These are phyloP conservation scores for Penicillium antarcticum DNA, from an alignment of 495 filamentous ascomycete genomes.

Conservation along the genomic window DNA sequence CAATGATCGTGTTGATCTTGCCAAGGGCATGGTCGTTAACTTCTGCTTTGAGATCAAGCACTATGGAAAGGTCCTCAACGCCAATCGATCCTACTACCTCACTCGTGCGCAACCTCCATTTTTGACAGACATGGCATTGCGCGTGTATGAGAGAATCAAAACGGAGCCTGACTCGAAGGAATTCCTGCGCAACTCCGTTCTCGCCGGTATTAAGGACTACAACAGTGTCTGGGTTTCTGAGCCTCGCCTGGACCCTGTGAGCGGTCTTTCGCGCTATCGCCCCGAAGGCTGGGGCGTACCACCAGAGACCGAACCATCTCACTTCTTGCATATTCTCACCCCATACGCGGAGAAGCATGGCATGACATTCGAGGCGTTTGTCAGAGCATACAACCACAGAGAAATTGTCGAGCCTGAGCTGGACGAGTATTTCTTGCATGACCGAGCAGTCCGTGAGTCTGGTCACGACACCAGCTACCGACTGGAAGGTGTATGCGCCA, in stretches of 20 bases:
- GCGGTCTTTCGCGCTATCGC: conserved; percentile 86
- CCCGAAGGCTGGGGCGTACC: conserved; percentile 87
- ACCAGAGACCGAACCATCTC: conserved; percentile 86
- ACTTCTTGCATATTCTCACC: conserved; percentile 81
- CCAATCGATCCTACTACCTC: conserved; percentile 93
- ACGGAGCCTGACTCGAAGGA: conserved; percentile 71
- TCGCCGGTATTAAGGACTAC: conserved; percentile 97
- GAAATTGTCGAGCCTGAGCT: conserved; percentile 80
- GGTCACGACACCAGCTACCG: conserved; percentile 96
- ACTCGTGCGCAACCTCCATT: conserved; percentile 93
- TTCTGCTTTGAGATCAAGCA: conserved; percentile 98
- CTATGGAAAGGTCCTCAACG: conserved; percentile 97
- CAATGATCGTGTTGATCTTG: conserved; percentile 76
- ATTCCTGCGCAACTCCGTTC: conserved; percentile 71
- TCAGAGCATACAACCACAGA: conserved; percentile 77
- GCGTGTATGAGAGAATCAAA: conserved; percentile 83
- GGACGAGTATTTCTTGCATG: conserved; percentile 93
- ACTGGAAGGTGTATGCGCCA: conserved; percentile 79
- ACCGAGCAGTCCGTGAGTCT: conserved; percentile 92
- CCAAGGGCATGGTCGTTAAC: conserved; percentile 89
- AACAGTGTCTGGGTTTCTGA: conserved; percentile 81
- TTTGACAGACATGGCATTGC: conserved; percentile 93
- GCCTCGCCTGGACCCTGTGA: conserved; percentile 73
- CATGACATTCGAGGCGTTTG: conserved; percentile 78
- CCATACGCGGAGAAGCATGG: conserved; percentile 85